Base-by-base conservation (phyloP, 345 rosid genomes). In the Punica granatum region DNA sequence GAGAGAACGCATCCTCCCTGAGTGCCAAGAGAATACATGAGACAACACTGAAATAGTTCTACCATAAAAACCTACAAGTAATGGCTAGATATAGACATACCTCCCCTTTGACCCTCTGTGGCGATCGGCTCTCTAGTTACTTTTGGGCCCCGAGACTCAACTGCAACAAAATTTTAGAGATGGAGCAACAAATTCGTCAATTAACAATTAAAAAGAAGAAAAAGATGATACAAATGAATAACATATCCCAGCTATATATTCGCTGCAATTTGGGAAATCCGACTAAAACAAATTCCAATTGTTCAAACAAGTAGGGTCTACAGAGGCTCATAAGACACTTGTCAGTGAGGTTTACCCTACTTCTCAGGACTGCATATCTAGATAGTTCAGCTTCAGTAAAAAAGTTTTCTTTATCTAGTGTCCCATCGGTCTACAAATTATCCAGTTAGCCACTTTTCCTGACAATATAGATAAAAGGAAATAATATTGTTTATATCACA, bases 1-100 rank as follows among this genome's bases (percentile, higher is more conserved):
- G 77, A 81, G 79, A 35, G 92, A 60, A 46, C 80, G 92, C 81
- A 78, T 77, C 77, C 87, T 81, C 76, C 97, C 97, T 92, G 75
- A 62, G 69, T 51, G 66, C 64, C 65, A 58, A 68, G 44, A 33
- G 28, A 63, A 63, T 41, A 6, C 18, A 33, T 43, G 6, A 37
- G 67, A 75, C 26, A 73, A 34, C 26, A 32, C 62, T 53, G 28
- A 54, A 37, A 18, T 26, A 30, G 7, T 56, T 13, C 33, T 26
- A 28, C 26, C 61, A 56, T 26, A 0, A 23, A 33, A 28, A 63
- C 35, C 25, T 11, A 12, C 43, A 9, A 39, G 34, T 11, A 28
- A n/a, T 23, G 51, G 56, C 33, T 54, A 28, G 65, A 23, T 46
- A 46, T 69, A 65, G 49, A 36, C 25, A 60, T 84, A 92, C 98